These are phyloP conservation scores for Moesziomyces parantarcticus DNA, from an alignment of 1,284 basidiomycete genomes.

Conservation along the genomic window DNA sequence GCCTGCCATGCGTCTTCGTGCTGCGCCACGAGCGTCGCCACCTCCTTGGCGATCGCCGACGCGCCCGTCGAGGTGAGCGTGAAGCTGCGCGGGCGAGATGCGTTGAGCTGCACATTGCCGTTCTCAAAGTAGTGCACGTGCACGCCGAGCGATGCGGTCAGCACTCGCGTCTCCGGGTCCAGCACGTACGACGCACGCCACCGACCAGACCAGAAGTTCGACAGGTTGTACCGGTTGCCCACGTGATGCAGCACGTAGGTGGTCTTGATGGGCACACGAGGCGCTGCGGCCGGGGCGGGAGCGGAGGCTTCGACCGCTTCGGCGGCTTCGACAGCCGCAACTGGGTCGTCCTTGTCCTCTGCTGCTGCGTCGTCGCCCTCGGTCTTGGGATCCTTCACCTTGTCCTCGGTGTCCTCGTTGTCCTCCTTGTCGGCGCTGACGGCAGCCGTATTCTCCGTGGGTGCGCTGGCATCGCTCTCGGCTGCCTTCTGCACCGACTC, in stretches of 20 bases:
- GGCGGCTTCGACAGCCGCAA: not conserved
- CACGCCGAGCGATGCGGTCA: conserved; percentile 33
- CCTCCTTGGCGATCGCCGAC: conserved; percentile 20
- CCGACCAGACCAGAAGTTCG: conserved; percentile 66
- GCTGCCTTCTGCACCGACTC: conserved; percentile 17
- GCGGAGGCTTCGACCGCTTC: conserved; percentile 12
- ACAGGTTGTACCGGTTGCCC: conserved; percentile 63
- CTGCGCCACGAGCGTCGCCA: conserved; percentile 43
- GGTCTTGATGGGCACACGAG: conserved; percentile 10
- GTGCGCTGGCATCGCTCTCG: conserved; percentile 23
- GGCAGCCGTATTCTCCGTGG: conserved; percentile 28
- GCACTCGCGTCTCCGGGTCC: conserved; percentile 16
- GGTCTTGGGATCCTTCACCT: not conserved
- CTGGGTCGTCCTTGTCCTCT: conserved; percentile 6
- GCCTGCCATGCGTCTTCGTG: conserved; percentile 61
- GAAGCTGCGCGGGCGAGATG: conserved; percentile 26
- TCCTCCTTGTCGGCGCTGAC: not conserved
- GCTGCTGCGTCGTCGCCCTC: conserved; percentile 1
- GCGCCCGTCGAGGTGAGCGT: conserved; percentile 19
- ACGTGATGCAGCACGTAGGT: conserved; percentile 58
- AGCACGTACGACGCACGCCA: conserved; percentile 60
- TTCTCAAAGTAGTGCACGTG: conserved; percentile 67
- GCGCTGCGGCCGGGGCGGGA: not conserved
- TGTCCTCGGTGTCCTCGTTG: not conserved
- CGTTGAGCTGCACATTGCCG: conserved; percentile 65